Base-by-base conservation (phyloP, 106 monocot genomes). In the Gastrodia elata region DNA sequence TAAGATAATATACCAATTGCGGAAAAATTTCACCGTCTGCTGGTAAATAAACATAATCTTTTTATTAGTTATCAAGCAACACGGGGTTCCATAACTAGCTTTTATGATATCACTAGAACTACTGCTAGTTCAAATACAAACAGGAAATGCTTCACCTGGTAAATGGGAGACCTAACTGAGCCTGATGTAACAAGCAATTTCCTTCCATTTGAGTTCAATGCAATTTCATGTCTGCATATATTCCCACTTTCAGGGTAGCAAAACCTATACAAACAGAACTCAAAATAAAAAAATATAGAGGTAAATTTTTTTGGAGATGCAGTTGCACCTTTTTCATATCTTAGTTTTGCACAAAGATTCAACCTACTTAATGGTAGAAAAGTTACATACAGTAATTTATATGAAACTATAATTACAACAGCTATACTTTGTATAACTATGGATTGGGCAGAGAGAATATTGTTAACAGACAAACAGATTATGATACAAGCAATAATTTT, bases 131-230 rank as follows among this genome's bases (percentile, higher is more conserved):
- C 22, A 3, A 52, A 52, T 5, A 52, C 16, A 38, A 38, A 11
- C n/a, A 26, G 33, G n/a, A 41, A 22, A 32, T 2, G 42, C 33
- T 8, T 35, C 46, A 93, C 96, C 93, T 98, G 92, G 57, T 91
- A 98, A 76, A 98, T 91, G 2, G 97, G 93, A 28, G 97, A 90
- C 78, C 92, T 87, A 40, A 92, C 96, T 27, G 81, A 97, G 74
- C 82, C 88, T 5, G 97, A 98, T 64, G 93, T 87, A 39, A 91
- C 87, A 71, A 98, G 72, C 79, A 93, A 79, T 70, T 86, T 90
- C 73, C 76, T 87, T 46, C 97, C 97, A 82, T 86, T 83, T 36
- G 86, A 88, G 77, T 93, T 88, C 72, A 98, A 58, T 35, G 90
- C 82, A 73, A 93, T 91, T 67, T 98, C 97, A 87, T 98, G 97